Evolutionary conservation across 2,329 filamentous ascomycete genomes (phyloP).

Genomic region (Aspergillus intermedius): DNA sequence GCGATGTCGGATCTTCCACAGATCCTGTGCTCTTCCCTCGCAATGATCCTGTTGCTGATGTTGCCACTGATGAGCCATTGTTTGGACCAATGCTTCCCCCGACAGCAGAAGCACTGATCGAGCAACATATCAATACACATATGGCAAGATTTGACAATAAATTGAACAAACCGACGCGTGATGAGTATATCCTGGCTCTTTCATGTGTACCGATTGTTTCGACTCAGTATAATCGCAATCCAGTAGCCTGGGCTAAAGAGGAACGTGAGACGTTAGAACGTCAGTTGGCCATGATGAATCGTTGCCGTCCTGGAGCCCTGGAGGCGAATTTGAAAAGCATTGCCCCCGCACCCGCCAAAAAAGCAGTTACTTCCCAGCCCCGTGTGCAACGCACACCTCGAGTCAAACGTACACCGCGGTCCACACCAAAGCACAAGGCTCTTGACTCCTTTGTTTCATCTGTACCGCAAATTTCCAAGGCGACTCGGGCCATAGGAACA

Average conservation of each 20-base stretch:
- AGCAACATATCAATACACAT: conserved; percentile 38
- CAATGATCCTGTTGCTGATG: conserved; percentile 26
- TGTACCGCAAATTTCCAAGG: conserved; percentile 35
- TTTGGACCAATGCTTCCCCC: conserved; percentile 32
- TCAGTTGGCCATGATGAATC: conserved; percentile 37
- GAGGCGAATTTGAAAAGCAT: conserved; percentile 34
- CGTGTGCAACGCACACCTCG: conserved; percentile 27
- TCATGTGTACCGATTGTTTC: conserved; percentile 40
- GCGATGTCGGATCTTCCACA: conserved; percentile 23
- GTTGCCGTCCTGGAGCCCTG: conserved; percentile 23
- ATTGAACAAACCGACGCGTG: conserved; percentile 36
- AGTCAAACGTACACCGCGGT: conserved; percentile 35
- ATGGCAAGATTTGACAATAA: conserved; percentile 38
- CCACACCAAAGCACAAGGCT: conserved; percentile 35
- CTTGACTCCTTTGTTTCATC: conserved; percentile 33
- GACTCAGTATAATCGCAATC: conserved; percentile 38
- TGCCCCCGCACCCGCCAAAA: conserved; percentile 33
- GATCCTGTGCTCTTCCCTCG: conserved; percentile 41
- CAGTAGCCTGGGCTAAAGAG: conserved; percentile 37
- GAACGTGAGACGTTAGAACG: conserved; percentile 37
- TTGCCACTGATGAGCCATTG: conserved; percentile 34
- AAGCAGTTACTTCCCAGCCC: conserved; percentile 16
- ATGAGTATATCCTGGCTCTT: conserved; percentile 39
- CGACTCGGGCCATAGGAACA: conserved; percentile 42
- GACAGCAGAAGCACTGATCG: conserved; percentile 33